Percentiles rank a stretch among this genome's conserved stretches.
These are phyloP conservation scores for Yamadazyma sp. DNA, from an alignment of 805 yeast species.

Conservation along the genomic window DNA sequence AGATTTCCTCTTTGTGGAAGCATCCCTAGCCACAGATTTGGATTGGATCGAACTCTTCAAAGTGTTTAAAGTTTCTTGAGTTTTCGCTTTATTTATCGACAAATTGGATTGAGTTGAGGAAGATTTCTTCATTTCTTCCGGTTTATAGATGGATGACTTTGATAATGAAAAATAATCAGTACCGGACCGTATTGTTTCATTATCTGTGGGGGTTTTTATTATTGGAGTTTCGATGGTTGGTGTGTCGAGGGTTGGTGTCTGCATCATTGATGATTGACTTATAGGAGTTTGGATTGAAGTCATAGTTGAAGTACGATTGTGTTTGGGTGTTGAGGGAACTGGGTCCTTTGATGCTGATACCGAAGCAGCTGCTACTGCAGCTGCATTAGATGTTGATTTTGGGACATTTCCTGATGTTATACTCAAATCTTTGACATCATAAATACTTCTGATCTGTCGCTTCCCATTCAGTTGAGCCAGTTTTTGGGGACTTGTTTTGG, in stretches of 20 bases:
- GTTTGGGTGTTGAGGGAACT: too few species aligned
- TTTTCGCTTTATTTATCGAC: conserved; percentile 9
- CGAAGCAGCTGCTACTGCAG: background rate
- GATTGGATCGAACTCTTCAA: conserved; percentile 9
- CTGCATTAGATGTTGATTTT: conserved; percentile 1
- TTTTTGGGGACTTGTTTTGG: background rate
- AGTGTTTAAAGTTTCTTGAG: conserved; percentile 13
- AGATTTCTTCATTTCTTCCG: conserved; percentile 6
- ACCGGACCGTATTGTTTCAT: conserved; percentile 2
- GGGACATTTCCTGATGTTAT: background rate
- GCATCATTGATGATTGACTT: too few species aligned
- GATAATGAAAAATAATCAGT: conserved; percentile 8
- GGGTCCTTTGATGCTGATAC: too few species aligned
- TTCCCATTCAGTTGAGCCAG: background rate
- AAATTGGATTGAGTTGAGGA: conserved; percentile 12
- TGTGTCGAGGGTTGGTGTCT: background rate
- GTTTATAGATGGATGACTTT: conserved; percentile 3
- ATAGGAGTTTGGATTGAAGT: too few species aligned
- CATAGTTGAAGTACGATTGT: too few species aligned
- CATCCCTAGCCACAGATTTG: conserved; percentile 8
- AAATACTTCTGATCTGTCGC: conserved; percentile 5
- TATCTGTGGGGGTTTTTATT: background rate
- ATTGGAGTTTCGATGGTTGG: background rate
- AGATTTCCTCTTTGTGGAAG: conserved; percentile 8
- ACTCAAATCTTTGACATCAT: conserved; percentile 11